Evolutionary conservation across 495 filamentous ascomycete genomes (phyloP).

Genomic region (Penicillium bialowiezense): DNA sequence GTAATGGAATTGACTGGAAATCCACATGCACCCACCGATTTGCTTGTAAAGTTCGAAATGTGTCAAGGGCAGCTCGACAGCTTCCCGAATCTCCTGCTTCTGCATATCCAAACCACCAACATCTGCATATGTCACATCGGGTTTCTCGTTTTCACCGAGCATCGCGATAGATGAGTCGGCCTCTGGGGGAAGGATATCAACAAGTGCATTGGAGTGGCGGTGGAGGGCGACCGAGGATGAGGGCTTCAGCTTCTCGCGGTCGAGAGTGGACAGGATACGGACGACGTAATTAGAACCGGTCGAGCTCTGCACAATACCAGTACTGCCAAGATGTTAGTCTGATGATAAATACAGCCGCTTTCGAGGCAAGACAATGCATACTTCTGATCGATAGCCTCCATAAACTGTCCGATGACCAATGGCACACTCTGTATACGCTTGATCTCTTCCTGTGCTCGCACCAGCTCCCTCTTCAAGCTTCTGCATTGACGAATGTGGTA

Average conservation of each 20-base stretch:
- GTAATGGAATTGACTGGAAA: constrained; percentile 1
- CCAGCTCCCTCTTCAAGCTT: constrained; percentile 94
- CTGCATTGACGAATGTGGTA: constrained; percentile 40
- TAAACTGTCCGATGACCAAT: constrained; percentile 97
- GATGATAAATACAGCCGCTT: neutral
- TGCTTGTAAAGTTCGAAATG: constrained; percentile 98
- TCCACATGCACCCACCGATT: constrained; percentile 56
- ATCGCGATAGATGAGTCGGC: constrained; percentile 98
- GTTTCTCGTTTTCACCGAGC: constrained; percentile 94
- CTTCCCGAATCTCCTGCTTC: constrained; percentile 98
- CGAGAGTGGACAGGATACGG: constrained; percentile 95
- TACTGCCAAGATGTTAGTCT: constrained; percentile 54
- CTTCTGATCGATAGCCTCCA: constrained; percentile 99
- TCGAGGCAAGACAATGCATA: constrained; percentile 39
- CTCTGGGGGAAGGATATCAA: constrained; percentile 96
- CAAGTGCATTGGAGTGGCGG: constrained; percentile 95
- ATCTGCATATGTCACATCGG: constrained; percentile 96
- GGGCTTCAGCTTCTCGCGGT: constrained; percentile 95
- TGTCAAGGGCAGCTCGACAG: constrained; percentile 91
- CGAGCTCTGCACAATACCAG: constrained; percentile 96
- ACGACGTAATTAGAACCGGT: constrained; percentile 99
- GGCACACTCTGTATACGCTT: constrained; percentile 99
- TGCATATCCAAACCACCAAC: constrained; percentile 99
- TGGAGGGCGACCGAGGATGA: constrained; percentile 96
- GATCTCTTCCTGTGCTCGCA: constrained; percentile 97